Base-by-base conservation (phyloP, 73 alveolate genomes). In the Paramecium octaurelia region DNA sequence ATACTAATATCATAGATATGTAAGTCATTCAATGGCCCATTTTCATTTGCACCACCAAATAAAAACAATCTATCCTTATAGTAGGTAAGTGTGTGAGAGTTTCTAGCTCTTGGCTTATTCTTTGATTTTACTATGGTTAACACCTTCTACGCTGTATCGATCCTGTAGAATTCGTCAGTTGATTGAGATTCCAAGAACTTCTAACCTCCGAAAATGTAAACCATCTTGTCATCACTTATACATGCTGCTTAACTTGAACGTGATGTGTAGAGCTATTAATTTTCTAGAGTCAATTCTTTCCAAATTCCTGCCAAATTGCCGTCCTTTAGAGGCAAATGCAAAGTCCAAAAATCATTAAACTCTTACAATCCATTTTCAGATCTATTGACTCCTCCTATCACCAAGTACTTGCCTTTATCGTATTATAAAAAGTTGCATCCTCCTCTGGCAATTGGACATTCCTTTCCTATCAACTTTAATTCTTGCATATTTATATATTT, bases 191-290 rank as follows among this genome's bases (percentile, higher is more conserved):
- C 75, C 38, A 48, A 44, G 27, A 44, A 80, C 21, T 80, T 44
- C 16, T 80, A 80, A 16, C 91, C 91, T 21, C 91, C 91, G 46
- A 43, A 80, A 4, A 80, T 80, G 21, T 80, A 80, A 10, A 80
- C 31, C 57, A 31, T 44, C 6, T 80, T 21, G 10, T 40, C 75
- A 44, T 48, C 75, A 7, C 48, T 42, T 12, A 43, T 20, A 44
- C 76, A 44, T 80, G 91, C 91, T 20, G 69, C 91, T 43, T 80
- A 80, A 80, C 91, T 80, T 42, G 91, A 80, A 20, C 91, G 48
- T 38, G 76, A 12, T n/a, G 91, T 80, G 46, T 80, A 80, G n/a
- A 80, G 18, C 57, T 46, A 59, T 80, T 80, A 21, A 35, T 80
- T 80, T 46, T 44, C 70, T 24, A 80, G 7, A 2, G 18, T 44